phyloP scores from a whole-genome alignment of 495 filamentous ascomycete species.

The Aspergillus diversus region DNA sequence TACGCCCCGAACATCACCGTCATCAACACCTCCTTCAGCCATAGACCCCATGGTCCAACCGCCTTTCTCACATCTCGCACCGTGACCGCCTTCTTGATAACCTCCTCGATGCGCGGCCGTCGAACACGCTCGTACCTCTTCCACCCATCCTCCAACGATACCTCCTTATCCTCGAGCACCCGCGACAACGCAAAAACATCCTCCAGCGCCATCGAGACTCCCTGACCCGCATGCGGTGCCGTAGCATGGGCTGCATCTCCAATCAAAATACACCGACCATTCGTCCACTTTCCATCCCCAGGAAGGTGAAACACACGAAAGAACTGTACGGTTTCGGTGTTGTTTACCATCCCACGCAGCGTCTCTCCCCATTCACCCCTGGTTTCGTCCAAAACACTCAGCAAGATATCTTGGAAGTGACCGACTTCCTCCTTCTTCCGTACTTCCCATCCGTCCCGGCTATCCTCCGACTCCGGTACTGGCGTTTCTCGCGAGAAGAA shows the following conservation, averaged over 20 bases:
- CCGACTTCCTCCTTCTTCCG: constrained; percentile 43
- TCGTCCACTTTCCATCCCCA: constrained; percentile 46
- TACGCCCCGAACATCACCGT: constrained; percentile 19
- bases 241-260: constrained; percentile 52
- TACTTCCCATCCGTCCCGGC: constrained; percentile 46
- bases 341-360: constrained; percentile 43
- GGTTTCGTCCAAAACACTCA: constrained; percentile 35
- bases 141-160: constrained; percentile 26
- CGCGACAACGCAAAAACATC: constrained; percentile 44
- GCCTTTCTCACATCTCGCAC: constrained; percentile 29
- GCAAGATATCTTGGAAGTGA: constrained; percentile 35
- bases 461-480: constrained; percentile 32
- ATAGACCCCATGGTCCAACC: constrained; percentile 29
- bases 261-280: constrained; percentile 38
- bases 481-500: constrained; percentile 30
- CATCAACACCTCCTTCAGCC: constrained; percentile 32
- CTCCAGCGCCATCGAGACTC: constrained; percentile 50
- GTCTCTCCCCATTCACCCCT: constrained; percentile 47
- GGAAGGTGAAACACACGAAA: constrained; percentile 55
- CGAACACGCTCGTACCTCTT: constrained; percentile 33
- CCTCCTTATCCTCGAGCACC: constrained; percentile 31
- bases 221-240: constrained; percentile 49
- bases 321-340: constrained; percentile 45
- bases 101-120: constrained; percentile 33
- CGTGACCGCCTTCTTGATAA: constrained; percentile 26